These are phyloP conservation scores for Populus davidiana DNA, from an alignment of 345 rosid genomes.

Conservation along the genomic window DNA sequence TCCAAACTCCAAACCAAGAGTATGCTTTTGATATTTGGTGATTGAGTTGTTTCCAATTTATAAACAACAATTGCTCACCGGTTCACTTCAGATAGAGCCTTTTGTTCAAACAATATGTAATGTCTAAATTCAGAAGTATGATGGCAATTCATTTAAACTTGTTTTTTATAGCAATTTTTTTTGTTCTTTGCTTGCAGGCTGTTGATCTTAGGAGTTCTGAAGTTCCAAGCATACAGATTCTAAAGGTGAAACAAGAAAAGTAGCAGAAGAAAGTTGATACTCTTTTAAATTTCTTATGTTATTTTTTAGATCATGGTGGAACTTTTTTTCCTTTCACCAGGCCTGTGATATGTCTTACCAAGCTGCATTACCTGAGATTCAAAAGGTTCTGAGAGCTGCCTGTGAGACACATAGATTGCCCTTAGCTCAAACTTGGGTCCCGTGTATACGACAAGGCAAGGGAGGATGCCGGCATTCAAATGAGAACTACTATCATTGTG, in stretches of 20 bases:
- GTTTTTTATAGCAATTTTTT: not conserved
- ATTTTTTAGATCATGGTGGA: constrained; percentile 1
- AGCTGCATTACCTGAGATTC: constrained; percentile 75
- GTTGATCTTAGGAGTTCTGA: constrained; percentile 78
- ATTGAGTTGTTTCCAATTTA: not conserved
- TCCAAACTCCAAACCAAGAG: not conserved
- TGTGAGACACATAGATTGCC: constrained; percentile 78
- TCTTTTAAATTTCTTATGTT: constrained; percentile 5
- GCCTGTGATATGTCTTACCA: constrained; percentile 48
- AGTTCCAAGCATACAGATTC: constrained; percentile 28
- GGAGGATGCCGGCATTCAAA: constrained; percentile 74
- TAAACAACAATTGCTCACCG: not conserved
- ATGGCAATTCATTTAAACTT: constrained; percentile 5
- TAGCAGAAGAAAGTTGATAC: constrained; percentile 7
- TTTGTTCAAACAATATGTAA: not conserved
- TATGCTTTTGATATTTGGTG: not conserved
- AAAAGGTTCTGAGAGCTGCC: constrained; percentile 63
- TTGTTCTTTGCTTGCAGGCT: constrained; percentile 46
- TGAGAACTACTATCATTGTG: constrained; percentile 63
- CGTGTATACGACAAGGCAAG: constrained; percentile 74
- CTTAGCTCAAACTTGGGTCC: constrained; percentile 82
- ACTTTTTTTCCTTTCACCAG: constrained; percentile 34
- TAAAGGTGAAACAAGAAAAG: constrained; percentile 49
- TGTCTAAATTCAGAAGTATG: not conserved
- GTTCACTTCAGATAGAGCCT: constrained; percentile 6